phyloP scores from a whole-genome alignment of 192 early-diverging fungal genomes.

The Thamnidium elegans region DNA sequence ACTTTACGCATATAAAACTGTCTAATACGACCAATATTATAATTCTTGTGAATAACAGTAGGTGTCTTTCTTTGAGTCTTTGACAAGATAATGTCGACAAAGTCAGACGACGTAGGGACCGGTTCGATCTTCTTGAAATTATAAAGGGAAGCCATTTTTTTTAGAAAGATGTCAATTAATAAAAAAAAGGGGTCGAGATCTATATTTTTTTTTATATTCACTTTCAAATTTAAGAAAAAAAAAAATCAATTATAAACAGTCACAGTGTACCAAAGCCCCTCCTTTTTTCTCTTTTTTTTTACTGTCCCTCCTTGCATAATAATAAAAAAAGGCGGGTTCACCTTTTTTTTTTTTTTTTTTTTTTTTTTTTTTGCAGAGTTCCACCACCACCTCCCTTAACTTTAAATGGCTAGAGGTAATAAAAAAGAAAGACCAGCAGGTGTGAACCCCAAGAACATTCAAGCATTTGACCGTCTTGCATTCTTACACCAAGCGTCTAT shows the following conservation, averaged over 20 bases:
- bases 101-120: conserved; percentile 87
- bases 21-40: conserved; percentile 95
- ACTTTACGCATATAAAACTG: conserved; percentile 99
- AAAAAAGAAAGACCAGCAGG: conserved; percentile 2
- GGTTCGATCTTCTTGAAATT: conserved; percentile 98
- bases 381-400: too few species aligned
- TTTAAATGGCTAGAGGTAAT: conserved; percentile 10
- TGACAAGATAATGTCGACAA: conserved; percentile 96
- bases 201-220: background rate
- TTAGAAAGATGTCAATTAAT: too few species aligned
- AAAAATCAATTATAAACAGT: too few species aligned
- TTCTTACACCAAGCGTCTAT: conserved; percentile 63
- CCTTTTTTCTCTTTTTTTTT: too few species aligned
- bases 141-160: conserved; percentile 64
- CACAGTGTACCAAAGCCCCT: too few species aligned
- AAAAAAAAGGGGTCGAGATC: too few species aligned
- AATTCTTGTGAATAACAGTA: conserved; percentile 94
- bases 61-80: conserved; percentile 99
- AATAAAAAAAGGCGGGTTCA: too few species aligned
- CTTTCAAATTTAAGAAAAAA: too few species aligned
- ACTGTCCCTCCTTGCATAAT: too few species aligned
- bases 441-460: conserved; percentile 37
- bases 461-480: conserved; percentile 64
- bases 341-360: too few species aligned
- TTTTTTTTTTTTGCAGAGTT: too few species aligned